phyloP scores from a whole-genome alignment of 2,329 filamentous ascomycete genomes.

The Trichoderma afroharzianum region DNA sequence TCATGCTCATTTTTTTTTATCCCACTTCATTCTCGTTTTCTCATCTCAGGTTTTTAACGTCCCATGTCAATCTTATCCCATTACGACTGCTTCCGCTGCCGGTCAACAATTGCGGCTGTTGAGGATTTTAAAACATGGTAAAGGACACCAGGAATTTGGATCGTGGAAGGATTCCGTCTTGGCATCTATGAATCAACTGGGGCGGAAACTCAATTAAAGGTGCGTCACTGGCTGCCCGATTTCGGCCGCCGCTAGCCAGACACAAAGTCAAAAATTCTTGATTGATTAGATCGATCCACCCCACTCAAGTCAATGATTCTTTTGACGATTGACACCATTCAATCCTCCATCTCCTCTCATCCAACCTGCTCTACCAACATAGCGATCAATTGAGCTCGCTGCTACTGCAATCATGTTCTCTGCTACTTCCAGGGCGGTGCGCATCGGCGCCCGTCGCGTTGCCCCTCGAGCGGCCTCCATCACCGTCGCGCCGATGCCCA shows the following conservation, averaged over 20 bases:
- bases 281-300: not conserved
- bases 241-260: not conserved
- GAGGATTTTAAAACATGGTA: too few relatives aligned
- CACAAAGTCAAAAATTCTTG: not conserved
- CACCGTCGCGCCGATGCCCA: not conserved
- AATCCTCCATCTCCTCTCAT: not conserved
- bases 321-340: not conserved
- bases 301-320: not conserved
- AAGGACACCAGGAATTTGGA: not conserved
- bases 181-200: too few relatives aligned
- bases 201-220: not conserved
- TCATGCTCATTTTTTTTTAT: too few relatives aligned
- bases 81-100: too few relatives aligned
- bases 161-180: not conserved
- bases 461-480: not conserved
- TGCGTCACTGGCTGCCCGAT: not conserved
- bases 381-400: not conserved
- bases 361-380: not conserved
- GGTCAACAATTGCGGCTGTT: too few relatives aligned
- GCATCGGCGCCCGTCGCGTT: not conserved
- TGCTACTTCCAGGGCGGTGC: not conserved
- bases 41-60: too few relatives aligned
- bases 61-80: too few relatives aligned
- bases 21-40: too few relatives aligned
- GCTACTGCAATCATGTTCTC: not conserved